Base-by-base conservation (phyloP, 495 filamentous ascomycete species). In the Aspergillus ostianus region DNA sequence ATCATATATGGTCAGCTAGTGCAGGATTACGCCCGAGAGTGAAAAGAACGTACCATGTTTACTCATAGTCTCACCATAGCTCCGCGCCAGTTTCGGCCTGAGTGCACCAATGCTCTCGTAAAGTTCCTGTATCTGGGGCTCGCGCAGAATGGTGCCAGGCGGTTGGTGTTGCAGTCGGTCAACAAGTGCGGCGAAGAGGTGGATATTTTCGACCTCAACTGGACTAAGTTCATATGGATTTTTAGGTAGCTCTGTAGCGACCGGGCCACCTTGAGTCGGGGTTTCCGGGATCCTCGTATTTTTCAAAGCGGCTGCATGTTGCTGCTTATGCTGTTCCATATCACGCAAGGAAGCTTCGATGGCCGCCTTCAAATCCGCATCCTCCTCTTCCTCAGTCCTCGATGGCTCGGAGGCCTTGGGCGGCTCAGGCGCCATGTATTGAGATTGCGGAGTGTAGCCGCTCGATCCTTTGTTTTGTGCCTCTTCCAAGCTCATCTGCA, bases 1-100 rank as follows among this genome's bases (percentile, higher is more conserved):
- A 53, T 17, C 26, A 3, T 21, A 3, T 21, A n/a, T 20, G 61
- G 36, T 41, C 81, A 60, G 81, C 71, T 26, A 27, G 58, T 58
- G 18, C 12, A 5, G 30, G 27, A 18, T 46, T 13, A 56, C 20
- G 15, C 49, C 51, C 8, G 44, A 47, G 10, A 15, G 17, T 20
- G 3, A 23, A 58, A 60, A 26, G 45, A 30, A 79, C 85, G 69
- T 79, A 91, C 92, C 93, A 72, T 98, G 94, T 74, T 98, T 98
- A 82, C 93, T 98, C 94, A 98, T 98, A 0, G 94, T 98, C 75
- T 98, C 94, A 44, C 94, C 94, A 74, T 97, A 98, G 8, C 93
- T 97, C 56, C 94, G 85, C 17, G 95, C 95, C 55, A 98, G 78
- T 73, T 98, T 98, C 2, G 94, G 94, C 51, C 94, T 85, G 59